Evolutionary conservation across 2,329 filamentous ascomycete species (phyloP).

Genomic region (Hypomyces perniciosus): DNA sequence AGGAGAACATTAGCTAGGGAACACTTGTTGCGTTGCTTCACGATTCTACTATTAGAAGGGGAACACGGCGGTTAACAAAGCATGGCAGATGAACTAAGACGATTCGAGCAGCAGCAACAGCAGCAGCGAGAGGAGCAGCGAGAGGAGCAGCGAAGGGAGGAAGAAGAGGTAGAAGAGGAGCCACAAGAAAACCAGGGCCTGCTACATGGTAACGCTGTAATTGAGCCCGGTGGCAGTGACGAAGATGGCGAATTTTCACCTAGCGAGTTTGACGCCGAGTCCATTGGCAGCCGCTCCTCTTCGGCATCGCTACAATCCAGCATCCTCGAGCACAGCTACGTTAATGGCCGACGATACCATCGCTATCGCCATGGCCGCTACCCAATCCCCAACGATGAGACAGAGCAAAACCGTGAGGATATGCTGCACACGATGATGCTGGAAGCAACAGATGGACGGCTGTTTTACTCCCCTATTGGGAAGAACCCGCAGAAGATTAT

Average conservation of each 20-base stretch:
- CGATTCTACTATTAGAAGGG: no score
- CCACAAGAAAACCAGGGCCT: conserved; percentile 17
- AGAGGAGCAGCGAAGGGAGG: background rate
- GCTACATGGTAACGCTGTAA: conserved; percentile 23
- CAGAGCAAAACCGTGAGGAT: conserved; percentile 41
- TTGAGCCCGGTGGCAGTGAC: conserved; percentile 28
- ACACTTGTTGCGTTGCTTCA: no score
- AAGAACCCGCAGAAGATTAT: conserved; percentile 37
- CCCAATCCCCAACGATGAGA: conserved; percentile 40
- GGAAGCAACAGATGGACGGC: conserved; percentile 34
- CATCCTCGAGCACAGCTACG: conserved; percentile 8
- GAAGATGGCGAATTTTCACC: conserved; percentile 31
- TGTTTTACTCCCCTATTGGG: conserved; percentile 36
- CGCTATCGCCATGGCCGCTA: conserved; percentile 37
- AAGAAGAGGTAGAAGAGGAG: background rate
- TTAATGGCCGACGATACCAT: conserved; percentile 34
- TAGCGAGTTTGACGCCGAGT: conserved; percentile 13
- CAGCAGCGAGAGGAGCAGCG: no score
- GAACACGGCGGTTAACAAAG: no score
- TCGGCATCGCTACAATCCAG: conserved; percentile 8
- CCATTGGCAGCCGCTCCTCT: conserved; percentile 1
- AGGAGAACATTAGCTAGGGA: no score
- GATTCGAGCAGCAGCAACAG: no score
- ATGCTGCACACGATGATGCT: conserved; percentile 41
- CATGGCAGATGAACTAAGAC: no score